Conservation (phyloP, 2,329 filamentous ascomycete species). For the Byssochlamys sp. region DNA sequence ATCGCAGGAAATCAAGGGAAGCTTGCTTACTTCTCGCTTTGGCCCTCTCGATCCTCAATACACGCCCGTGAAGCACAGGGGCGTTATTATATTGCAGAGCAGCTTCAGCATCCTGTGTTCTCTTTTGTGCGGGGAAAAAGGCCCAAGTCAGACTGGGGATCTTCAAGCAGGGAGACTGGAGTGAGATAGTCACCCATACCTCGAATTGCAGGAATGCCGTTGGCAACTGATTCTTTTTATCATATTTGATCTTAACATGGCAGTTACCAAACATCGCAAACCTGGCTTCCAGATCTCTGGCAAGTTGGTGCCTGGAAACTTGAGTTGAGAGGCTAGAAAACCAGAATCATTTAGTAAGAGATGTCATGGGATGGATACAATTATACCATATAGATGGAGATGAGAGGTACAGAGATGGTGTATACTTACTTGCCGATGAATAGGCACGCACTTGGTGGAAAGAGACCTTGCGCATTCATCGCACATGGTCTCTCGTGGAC, state of each 20-base stretch:
- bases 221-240: conserved; percentile 23
- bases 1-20: not conserved
- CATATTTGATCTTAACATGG: conserved; percentile 26
- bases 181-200: conserved; percentile 4
- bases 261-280: conserved; percentile 26
- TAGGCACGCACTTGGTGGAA: conserved; percentile 26
- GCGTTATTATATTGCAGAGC: conserved; percentile 11
- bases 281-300: conserved; percentile 16
- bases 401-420: not conserved
- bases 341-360: conserved; percentile 4
- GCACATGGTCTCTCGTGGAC: conserved; percentile 16
- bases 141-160: not conserved
- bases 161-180: not conserved
- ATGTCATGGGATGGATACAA: not conserved
- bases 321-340: conserved; percentile 18
- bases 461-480: conserved; percentile 28
- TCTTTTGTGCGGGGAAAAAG: conserved; percentile 9
- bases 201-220: conserved; percentile 33
- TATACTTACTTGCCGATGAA: conserved; percentile 31
- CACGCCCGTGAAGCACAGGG: conserved; percentile 9
- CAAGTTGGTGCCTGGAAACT: conserved; percentile 17
- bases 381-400: not conserved
- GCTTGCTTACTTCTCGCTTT: conserved; percentile 11
- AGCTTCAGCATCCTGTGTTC: conserved; percentile 17
- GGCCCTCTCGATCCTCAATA: conserved; percentile 11